Percentiles rank a stretch among this genome's conserved stretches.
Conservation (phyloP, 805 yeast genomes). For the Zygosaccharomyces siamensis region DNA sequence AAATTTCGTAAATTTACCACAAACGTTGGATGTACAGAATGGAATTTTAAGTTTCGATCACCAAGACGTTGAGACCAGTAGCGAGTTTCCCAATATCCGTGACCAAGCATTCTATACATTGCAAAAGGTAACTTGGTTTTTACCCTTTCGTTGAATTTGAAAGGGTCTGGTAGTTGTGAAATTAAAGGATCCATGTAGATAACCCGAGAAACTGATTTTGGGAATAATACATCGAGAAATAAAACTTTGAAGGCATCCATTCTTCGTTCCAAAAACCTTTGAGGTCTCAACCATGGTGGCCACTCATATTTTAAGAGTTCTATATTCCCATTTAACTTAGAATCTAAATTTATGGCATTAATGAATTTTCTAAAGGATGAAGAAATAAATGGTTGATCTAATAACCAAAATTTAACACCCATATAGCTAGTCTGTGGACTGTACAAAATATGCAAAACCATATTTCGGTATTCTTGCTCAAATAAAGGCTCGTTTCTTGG, state of each 20-base stretch:
- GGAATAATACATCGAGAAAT: slow-evolving; percentile 83
- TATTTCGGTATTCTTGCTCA: slow-evolving; percentile 15
- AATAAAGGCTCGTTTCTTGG: slow-evolving; percentile 15
- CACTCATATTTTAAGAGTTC: slow-evolving; percentile 82
- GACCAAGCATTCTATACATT: slow-evolving; percentile 78
- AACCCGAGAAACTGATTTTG: slow-evolving; percentile 65
- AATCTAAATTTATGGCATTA: slow-evolving; percentile 35
- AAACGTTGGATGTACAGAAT: slow-evolving; percentile 81
- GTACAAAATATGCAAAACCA: slow-evolving; percentile 14
- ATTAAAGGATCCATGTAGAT: slow-evolving; percentile 65
- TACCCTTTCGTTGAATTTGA: slow-evolving; percentile 47
- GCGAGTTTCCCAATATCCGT: slow-evolving; percentile 81
- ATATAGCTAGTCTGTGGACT: not conserved
- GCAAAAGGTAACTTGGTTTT: slow-evolving; percentile 50
- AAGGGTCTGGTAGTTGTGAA: slow-evolving; percentile 70
- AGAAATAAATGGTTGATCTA: slow-evolving; percentile 58
- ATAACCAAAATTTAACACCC: slow-evolving; percentile 73
- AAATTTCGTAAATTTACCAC: slow-evolving; percentile 71
- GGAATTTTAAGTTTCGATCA: slow-evolving; percentile 48
- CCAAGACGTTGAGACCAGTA: slow-evolving; percentile 71
- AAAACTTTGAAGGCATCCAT: slow-evolving; percentile 87
- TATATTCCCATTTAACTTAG: slow-evolving; percentile 9
- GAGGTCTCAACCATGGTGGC: slow-evolving; percentile 86
- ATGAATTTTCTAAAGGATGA: slow-evolving; percentile 48
- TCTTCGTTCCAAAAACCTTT: slow-evolving; percentile 69